A percentile compares a stretch with the other conserved stretches of the same genome.
Evolutionary conservation across 768 basidiomycete species (phyloP).

Genomic region (Russula olivacea): DNA sequence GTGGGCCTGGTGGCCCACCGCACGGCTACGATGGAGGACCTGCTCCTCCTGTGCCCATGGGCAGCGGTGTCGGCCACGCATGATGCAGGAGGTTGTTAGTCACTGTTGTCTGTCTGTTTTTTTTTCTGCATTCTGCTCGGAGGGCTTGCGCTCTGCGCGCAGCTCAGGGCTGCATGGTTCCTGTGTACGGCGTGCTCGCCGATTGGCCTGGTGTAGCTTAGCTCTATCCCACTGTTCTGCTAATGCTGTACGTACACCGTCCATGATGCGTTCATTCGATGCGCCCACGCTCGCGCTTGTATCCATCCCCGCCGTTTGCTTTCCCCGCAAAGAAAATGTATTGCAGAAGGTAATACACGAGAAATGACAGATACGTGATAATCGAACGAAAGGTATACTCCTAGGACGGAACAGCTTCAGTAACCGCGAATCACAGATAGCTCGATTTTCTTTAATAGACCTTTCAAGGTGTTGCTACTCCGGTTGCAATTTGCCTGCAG

Average conservation of each 20-base stretch:
- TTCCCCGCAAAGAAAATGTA: neutral
- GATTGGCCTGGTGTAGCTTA: conserved; percentile 7
- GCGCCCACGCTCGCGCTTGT: conserved; percentile 1
- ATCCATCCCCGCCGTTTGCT: conserved; percentile 2
- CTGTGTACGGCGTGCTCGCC: neutral
- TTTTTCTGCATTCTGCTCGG: conserved; percentile 21
- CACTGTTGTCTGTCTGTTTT: conserved; percentile 14
- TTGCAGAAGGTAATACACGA: conserved; percentile 9
- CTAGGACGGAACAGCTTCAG: conserved; percentile 8
- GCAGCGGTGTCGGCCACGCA: conserved; percentile 61
- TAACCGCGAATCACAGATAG: conserved; percentile 39
- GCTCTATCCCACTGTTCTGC: neutral
- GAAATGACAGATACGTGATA: neutral
- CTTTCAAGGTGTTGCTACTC: conserved; percentile 73
- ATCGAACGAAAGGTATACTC: neutral
- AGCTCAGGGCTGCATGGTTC: conserved; percentile 6
- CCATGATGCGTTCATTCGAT: conserved; percentile 14
- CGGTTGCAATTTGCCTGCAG: conserved; percentile 82
- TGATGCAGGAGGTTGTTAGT: conserved; percentile 31
- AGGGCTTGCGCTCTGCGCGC: conserved; percentile 1
- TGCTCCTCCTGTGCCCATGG: conserved; percentile 69
- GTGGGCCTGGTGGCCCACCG: conserved; percentile 55
- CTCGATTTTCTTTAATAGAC: conserved; percentile 77
- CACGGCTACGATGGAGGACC: conserved; percentile 69
- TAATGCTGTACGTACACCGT: conserved; percentile 20